Evolutionary conservation across 345 rosid genomes (phyloP).

Genomic region (Rhizophora apiculata): DNA sequence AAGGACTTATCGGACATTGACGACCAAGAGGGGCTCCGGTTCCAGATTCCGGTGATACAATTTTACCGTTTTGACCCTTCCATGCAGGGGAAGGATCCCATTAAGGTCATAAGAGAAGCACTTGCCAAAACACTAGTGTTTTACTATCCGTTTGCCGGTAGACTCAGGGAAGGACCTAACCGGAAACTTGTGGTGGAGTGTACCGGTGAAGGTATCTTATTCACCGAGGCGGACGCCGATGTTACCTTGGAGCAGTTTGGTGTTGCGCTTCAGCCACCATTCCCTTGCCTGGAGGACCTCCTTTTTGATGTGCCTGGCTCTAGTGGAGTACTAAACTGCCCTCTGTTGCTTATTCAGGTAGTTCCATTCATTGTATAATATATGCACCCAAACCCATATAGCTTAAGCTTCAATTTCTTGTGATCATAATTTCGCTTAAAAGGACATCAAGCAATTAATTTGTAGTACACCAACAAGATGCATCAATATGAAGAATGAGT

Average conservation of each 20-base stretch:
- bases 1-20: conserved; percentile 24
- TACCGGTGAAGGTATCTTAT: conserved; percentile 23
- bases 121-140: conserved; percentile 18
- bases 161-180: conserved; percentile 21
- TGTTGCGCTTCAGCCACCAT: conserved; percentile 18
- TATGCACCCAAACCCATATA: too few relatives aligned
- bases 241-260: conserved; percentile 12
- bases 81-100: conserved; percentile 22
- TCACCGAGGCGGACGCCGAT: conserved; percentile 24
- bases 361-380: background rate
- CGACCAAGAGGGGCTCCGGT: conserved; percentile 21
- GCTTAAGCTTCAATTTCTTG: too few relatives aligned
- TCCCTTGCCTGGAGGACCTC: conserved; percentile 15
- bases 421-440: too few relatives aligned
- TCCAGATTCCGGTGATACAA: conserved; percentile 18
- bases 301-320: conserved; percentile 30
- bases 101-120: conserved; percentile 9
- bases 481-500: too few relatives aligned
- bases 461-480: too few relatives aligned
- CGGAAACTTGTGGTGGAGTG: conserved; percentile 24
- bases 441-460: too few relatives aligned
- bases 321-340: conserved; percentile 12
- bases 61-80: conserved; percentile 9
- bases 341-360: conserved; percentile 26
- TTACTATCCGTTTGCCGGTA: conserved; percentile 26